phyloP scores from a whole-genome alignment of 129 eudicot species.

The Tanacetum coccineum region DNA sequence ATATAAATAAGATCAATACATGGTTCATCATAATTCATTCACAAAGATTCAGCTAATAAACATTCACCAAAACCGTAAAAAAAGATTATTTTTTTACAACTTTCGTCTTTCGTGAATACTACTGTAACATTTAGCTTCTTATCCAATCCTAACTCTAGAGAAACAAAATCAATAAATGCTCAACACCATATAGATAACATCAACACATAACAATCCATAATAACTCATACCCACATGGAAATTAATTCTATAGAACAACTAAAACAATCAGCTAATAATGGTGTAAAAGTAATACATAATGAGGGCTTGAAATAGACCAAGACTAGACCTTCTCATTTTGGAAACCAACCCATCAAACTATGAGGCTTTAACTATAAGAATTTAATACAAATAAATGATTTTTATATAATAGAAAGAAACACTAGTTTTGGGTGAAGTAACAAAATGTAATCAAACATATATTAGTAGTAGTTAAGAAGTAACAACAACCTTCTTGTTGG shows the following conservation, averaged over 20 bases:
- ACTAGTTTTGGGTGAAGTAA: conserved; percentile 21
- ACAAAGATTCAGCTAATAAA: too few species aligned
- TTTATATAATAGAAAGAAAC: not conserved
- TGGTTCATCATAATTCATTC: too few species aligned
- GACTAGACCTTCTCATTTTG: conserved; percentile 7
- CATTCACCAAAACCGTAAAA: not conserved
- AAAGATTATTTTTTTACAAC: not conserved
- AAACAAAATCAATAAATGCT: too few species aligned
- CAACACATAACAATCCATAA: not conserved
- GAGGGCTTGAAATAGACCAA: too few species aligned
- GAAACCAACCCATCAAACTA: conserved; percentile 2
- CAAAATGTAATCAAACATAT: conserved; percentile 15
- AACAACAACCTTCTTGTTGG: not conserved
- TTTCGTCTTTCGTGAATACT: not conserved
- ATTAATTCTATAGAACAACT: not conserved
- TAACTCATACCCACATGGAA: conserved; percentile 26
- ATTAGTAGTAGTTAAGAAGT: conserved; percentile 14
- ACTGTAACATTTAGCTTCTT: too few species aligned
- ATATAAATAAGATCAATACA: not conserved
- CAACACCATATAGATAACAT: not conserved
- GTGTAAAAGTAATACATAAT: conserved; percentile 6
- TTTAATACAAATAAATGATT: conserved; percentile 1
- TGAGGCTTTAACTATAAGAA: conserved; percentile 24
- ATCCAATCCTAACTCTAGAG: too few species aligned
- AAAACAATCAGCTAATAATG: conserved; percentile 10